Percentiles rank a stretch among this genome's conserved stretches.
Evolutionary conservation across 1,284 basidiomycete species (phyloP).

Genomic region (Trichosporon sp.): DNA sequence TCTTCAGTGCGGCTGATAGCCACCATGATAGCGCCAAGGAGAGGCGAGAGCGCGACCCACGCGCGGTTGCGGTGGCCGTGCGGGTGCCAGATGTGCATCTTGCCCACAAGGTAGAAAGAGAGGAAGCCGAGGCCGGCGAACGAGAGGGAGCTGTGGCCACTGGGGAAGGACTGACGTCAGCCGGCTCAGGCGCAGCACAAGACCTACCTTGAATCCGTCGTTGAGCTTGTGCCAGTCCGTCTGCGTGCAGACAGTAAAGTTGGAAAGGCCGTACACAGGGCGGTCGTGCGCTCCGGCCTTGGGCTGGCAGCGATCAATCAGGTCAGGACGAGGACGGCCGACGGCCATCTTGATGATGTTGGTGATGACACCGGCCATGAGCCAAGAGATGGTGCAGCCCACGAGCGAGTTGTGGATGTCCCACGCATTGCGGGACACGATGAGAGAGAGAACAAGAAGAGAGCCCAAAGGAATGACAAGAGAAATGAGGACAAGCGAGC

Average conservation of each 20-base stretch:
- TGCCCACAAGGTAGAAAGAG: conserved; percentile 81
- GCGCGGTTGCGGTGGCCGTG: conserved; percentile 75
- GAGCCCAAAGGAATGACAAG: conserved; percentile 64
- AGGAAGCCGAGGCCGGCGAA: conserved; percentile 91
- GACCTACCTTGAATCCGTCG: conserved; percentile 70
- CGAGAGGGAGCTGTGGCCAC: conserved; percentile 71
- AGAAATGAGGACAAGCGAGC: conserved; percentile 64
- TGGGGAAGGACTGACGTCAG: conserved; percentile 66
- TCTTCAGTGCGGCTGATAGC: conserved; percentile 90
- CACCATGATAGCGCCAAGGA: conserved; percentile 74
- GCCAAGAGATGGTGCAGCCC: conserved; percentile 67
- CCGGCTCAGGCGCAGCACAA: background rate
- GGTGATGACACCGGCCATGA: conserved; percentile 73
- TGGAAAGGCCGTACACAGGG: conserved; percentile 68
- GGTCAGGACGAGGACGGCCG: conserved; percentile 80
- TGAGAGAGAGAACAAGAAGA: conserved; percentile 63
- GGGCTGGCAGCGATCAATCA: conserved; percentile 80
- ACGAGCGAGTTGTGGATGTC: conserved; percentile 78
- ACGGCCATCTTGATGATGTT: conserved; percentile 74
- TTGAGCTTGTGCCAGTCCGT: conserved; percentile 58
- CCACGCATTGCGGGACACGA: conserved; percentile 75
- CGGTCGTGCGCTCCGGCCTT: conserved; percentile 59
- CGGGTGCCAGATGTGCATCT: conserved; percentile 82
- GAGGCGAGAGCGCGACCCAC: conserved; percentile 74
- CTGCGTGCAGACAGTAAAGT: conserved; percentile 72